phyloP scores from a whole-genome alignment of 495 filamentous ascomycete genomes.

The Lentithecium fluviatile region DNA sequence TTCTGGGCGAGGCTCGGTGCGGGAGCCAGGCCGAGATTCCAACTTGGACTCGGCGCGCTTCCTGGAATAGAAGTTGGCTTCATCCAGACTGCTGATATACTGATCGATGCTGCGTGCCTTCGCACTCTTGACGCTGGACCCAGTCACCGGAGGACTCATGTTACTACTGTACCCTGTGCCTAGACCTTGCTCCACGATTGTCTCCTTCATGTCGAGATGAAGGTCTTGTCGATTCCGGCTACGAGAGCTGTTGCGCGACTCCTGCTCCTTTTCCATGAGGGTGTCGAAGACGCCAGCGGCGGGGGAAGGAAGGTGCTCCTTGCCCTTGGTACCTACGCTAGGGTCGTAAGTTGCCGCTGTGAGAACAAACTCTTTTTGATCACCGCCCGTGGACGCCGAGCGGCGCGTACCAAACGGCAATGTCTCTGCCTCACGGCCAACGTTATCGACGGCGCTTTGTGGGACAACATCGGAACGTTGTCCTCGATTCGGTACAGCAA shows the following conservation, averaged over 20 bases:
- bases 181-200: conserved; percentile 18
- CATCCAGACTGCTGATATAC: conserved; percentile 83
- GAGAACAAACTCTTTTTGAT: conserved; percentile 24
- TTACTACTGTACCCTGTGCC: conserved; percentile 14
- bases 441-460: conserved; percentile 29
- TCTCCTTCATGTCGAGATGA: conserved; percentile 48
- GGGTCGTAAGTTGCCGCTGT: conserved; percentile 37
- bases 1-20: conserved; percentile 38
- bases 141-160: conserved; percentile 43
- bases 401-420: conserved; percentile 31
- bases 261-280: conserved; percentile 55
- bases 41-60: conserved; percentile 47
- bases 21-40: conserved; percentile 53
- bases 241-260: conserved; percentile 65
- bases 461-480: conserved; percentile 19
- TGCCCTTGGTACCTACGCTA: conserved; percentile 4
- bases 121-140: conserved; percentile 38
- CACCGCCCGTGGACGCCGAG: conserved; percentile 17
- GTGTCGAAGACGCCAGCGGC: conserved; percentile 54
- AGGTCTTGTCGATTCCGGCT: conserved; percentile 81
- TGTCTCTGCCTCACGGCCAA: conserved; percentile 32
- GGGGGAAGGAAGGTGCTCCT: conserved; percentile 55
- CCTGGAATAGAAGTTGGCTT: conserved; percentile 63
- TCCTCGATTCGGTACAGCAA: conserved; percentile 31
- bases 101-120: conserved; percentile 70